Evolutionary conservation across 352 stramenopile species (phyloP).

Genomic region (Pythium guiyangense): DNA sequence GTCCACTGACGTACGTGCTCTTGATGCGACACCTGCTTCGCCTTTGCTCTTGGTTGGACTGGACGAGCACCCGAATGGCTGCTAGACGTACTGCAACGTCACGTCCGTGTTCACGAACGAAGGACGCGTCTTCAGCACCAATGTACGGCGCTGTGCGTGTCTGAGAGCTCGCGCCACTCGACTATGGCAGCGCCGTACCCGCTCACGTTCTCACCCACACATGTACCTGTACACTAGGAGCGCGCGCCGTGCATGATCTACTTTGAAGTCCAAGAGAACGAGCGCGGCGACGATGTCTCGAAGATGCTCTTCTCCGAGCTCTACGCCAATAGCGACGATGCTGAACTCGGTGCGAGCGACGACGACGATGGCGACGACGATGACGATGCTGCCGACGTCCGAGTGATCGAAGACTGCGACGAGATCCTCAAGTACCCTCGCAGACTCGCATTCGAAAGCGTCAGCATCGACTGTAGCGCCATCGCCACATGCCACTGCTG

Average conservation of each 20-base stretch:
- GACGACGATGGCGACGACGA: constrained; percentile 4
- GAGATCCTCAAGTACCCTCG: constrained; percentile 16
- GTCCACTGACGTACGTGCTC: constrained; percentile 54
- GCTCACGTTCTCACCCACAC: background rate
- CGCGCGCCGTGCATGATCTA: constrained; percentile 70
- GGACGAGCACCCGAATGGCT: background rate
- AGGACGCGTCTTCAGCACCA: constrained; percentile 78
- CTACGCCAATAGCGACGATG: constrained; percentile 32
- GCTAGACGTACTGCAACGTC: constrained; percentile 58
- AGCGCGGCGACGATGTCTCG: constrained; percentile 46
- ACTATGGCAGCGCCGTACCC: background rate
- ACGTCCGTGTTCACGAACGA: constrained; percentile 50
- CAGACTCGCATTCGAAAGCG: background rate
- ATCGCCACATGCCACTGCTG: background rate
- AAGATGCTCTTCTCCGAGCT: constrained; percentile 60
- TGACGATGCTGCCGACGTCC: constrained; percentile 8
- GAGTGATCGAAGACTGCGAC: constrained; percentile 1
- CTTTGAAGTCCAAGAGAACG: constrained; percentile 57
- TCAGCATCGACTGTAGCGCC: background rate
- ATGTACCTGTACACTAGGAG: constrained; percentile 52
- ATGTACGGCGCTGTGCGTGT: constrained; percentile 23
- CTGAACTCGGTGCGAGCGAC: background rate
- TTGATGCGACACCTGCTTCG: background rate
- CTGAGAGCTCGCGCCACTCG: background rate
- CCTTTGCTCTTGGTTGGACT: too few species aligned